phyloP scores from a whole-genome alignment of 2,329 filamentous ascomycete species.

The Ophiostoma quercus region DNA sequence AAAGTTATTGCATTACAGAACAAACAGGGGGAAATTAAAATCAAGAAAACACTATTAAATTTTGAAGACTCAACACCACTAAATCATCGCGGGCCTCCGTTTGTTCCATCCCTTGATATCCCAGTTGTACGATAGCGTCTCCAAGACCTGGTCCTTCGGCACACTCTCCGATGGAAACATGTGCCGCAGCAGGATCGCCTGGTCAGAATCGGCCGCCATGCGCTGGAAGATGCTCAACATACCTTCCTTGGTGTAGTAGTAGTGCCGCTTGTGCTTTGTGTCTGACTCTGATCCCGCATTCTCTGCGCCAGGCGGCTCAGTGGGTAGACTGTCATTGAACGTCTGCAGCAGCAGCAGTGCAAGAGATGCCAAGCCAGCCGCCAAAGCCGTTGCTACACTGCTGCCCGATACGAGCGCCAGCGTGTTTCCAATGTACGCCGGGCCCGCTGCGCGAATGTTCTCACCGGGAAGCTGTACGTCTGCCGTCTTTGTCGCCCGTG shows the following conservation, averaged over 20 bases:
- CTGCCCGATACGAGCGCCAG: constrained; percentile 24
- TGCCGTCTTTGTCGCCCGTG: constrained; percentile 23
- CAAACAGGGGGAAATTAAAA: too few species aligned
- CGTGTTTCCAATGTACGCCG: constrained; percentile 11
- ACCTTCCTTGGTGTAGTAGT: constrained; percentile 14
- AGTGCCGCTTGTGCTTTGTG: background rate
- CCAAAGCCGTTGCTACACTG: constrained; percentile 33
- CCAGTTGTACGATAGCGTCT: background rate
- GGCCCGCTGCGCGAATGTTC: constrained; percentile 10
- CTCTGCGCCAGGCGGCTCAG: background rate
- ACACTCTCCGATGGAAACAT: background rate
- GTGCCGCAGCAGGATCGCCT: background rate
- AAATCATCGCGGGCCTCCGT: too few species aligned
- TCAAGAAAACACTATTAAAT: background rate
- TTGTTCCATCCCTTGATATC: background rate
- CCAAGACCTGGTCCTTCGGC: background rate
- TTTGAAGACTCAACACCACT: background rate
- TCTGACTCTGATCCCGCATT: background rate
- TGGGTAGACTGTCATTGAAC: constrained; percentile 6
- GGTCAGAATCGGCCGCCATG: background rate
- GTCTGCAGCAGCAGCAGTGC: constrained; percentile 17
- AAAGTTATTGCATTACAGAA: too few species aligned
- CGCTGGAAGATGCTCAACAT: constrained; percentile 11
- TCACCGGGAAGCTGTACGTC: constrained; percentile 19
- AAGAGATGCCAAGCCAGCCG: constrained; percentile 32